These are phyloP conservation scores for Polygonum aviculare DNA, from an alignment of 148 eudicot genomes.

Conservation along the genomic window DNA sequence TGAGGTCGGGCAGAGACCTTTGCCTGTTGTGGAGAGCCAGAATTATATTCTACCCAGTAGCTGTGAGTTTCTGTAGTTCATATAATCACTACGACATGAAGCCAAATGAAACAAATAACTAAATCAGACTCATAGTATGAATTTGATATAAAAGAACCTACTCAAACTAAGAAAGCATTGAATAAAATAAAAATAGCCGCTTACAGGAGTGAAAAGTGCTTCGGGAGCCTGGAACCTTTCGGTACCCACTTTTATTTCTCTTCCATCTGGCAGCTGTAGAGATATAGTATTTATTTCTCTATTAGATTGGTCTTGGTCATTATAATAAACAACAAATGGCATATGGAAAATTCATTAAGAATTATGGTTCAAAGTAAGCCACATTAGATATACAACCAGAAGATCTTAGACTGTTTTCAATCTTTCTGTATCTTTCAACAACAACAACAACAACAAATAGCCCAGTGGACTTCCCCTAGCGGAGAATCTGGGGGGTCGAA, in stretches of 20 bases:
- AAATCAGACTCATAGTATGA: not conserved
- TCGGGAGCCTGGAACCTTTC: conserved; percentile 99
- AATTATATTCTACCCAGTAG: not conserved
- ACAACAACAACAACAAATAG: too few relatives aligned
- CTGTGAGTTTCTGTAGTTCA: not conserved
- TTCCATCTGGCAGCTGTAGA: conserved; percentile 90
- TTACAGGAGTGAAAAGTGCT: conserved; percentile 97
- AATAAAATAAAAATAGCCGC: conserved; percentile 13
- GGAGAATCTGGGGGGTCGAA: too few relatives aligned
- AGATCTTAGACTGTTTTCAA: too few relatives aligned
- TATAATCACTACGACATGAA: not conserved
- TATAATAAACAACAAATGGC: not conserved
- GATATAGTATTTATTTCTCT: conserved; percentile 9
- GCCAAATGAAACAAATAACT: not conserved
- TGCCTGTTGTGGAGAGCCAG: not conserved
- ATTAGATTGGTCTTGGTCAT: not conserved
- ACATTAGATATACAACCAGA: not conserved
- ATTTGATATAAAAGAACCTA: not conserved
- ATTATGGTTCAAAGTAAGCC: not conserved
- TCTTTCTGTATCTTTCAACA: too few relatives aligned
- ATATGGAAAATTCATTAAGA: not conserved
- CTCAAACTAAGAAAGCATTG: not conserved
- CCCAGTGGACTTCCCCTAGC: too few relatives aligned
- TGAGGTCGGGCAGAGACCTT: too few relatives aligned
- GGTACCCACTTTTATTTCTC: conserved; percentile 92